Percentiles rank a stretch among this genome's conserved stretches.
phyloP scores from a whole-genome alignment of 2,329 filamentous ascomycete genomes.

The Scedosporium dehoogii region DNA sequence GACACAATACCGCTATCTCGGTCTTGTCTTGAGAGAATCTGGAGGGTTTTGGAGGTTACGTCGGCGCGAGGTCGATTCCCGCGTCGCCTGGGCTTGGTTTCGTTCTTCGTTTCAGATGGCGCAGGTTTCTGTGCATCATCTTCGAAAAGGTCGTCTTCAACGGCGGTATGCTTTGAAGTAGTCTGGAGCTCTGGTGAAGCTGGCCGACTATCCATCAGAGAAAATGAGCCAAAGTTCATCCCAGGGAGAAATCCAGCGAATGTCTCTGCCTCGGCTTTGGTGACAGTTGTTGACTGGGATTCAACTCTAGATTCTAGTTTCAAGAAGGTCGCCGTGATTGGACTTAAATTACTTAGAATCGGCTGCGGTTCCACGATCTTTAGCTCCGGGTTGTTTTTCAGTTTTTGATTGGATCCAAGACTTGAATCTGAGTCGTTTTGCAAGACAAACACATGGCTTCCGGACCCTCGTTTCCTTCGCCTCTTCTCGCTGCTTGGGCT shows the following conservation, averaged over 20 bases:
- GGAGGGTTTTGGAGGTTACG: background rate
- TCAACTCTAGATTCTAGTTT: constrained; percentile 4
- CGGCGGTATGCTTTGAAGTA: constrained; percentile 37
- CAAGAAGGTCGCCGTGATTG: constrained; percentile 7
- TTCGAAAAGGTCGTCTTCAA: constrained; percentile 39
- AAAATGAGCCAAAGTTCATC: constrained; percentile 21
- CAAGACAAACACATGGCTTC: background rate
- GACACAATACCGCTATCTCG: constrained; percentile 45
- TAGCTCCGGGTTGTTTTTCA: background rate
- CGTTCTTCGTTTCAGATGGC: constrained; percentile 16
- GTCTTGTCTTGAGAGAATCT: constrained; percentile 23
- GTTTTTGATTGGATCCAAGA: background rate
- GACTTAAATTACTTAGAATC: background rate
- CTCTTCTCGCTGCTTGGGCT: constrained; percentile 26
- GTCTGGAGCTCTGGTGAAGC: constrained; percentile 26
- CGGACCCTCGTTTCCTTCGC: background rate
- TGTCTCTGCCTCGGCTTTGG: background rate
- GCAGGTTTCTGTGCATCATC: constrained; percentile 18
- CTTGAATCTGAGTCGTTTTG: constrained; percentile 1
- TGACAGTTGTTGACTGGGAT: background rate
- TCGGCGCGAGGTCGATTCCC: background rate
- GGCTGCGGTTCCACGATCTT: constrained; percentile 3
- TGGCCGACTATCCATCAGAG: constrained; percentile 19
- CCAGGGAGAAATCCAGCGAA: constrained; percentile 1
- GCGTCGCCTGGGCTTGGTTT: constrained; percentile 7